A percentile compares a stretch with the other conserved stretches of the same genome.
Evolutionary conservation across 2,329 filamentous ascomycete species (phyloP).

Genomic region (Ceratocystis eucalypticola): DNA sequence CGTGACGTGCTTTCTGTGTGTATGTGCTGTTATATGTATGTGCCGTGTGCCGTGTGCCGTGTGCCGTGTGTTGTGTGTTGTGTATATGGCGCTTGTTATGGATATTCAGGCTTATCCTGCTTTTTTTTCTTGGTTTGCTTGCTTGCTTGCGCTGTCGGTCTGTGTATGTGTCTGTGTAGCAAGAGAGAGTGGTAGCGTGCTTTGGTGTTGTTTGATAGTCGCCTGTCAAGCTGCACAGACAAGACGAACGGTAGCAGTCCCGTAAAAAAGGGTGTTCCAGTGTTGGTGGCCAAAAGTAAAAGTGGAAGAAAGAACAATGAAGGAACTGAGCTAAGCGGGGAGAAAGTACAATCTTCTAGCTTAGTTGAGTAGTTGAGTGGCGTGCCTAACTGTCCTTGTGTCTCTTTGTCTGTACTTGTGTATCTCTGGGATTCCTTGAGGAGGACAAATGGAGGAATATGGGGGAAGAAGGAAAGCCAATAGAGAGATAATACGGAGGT

Average conservation of each 20-base stretch:
- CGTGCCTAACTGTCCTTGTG: not conserved
- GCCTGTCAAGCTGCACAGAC: conserved; percentile 2
- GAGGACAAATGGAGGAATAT: not conserved
- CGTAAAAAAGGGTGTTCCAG: not conserved
- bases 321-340: not conserved
- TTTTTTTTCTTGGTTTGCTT: not conserved
- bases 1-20: conserved; percentile 1
- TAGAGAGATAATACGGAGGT: not conserved
- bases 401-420: not conserved
- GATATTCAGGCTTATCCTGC: not conserved
- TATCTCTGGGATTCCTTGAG: not conserved
- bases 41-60: not conserved
- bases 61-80: not conserved
- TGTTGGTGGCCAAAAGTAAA: not conserved
- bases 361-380: not conserved
- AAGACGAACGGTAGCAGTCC: not conserved
- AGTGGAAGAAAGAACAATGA: conserved; percentile 2
- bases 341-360: not conserved
- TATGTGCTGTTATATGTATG: not conserved
- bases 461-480: not conserved
- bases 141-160: not conserved
- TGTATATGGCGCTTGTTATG: too few relatives aligned
- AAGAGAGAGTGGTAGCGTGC: not conserved
- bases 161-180: not conserved
- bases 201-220: not conserved